Percentiles rank a stretch among this genome's conserved stretches.
These are phyloP conservation scores for Annulohypoxylon truncatum DNA, from an alignment of 2,329 filamentous ascomycete species.

Conservation along the genomic window DNA sequence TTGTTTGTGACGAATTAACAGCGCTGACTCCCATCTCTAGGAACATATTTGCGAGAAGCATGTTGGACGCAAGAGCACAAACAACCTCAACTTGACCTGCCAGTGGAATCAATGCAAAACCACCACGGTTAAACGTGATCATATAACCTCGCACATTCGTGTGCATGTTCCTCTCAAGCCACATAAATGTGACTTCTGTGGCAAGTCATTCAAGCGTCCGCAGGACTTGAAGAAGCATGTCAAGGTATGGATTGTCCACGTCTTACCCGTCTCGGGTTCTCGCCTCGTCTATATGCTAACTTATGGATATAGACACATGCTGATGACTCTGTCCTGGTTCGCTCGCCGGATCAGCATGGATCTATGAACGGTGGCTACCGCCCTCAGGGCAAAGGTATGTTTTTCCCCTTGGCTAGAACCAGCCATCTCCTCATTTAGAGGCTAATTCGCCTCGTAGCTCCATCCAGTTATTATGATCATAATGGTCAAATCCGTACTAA, in stretches of 20 bases:
- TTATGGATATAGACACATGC: slow-evolving; percentile 76
- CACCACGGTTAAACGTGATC: slow-evolving; percentile 97
- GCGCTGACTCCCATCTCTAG: slow-evolving; percentile 57
- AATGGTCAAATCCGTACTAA: slow-evolving; percentile 71
- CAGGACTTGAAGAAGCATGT: slow-evolving; percentile 99
- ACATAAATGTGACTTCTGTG: slow-evolving; percentile 98
- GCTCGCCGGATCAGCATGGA: slow-evolving; percentile 63
- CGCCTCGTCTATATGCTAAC: not conserved
- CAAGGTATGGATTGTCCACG: slow-evolving; percentile 66
- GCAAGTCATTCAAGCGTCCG: slow-evolving; percentile 98
- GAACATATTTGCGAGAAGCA: slow-evolving; percentile 98
- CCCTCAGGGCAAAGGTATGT: slow-evolving; percentile 65
- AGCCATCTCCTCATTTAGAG: slow-evolving; percentile 50
- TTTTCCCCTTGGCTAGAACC: slow-evolving; percentile 36
- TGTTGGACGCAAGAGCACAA: slow-evolving; percentile 98
- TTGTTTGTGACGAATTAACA: not conserved
- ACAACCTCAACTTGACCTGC: slow-evolving; percentile 97
- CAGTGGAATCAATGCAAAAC: slow-evolving; percentile 97
- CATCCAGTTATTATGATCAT: slow-evolving; percentile 73
- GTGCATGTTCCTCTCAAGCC: slow-evolving; percentile 99
- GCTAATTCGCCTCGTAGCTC: slow-evolving; percentile 61
- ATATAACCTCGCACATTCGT: slow-evolving; percentile 98
- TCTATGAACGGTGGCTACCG: slow-evolving; percentile 65
- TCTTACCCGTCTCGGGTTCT: too few relatives aligned
- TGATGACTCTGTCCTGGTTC: slow-evolving; percentile 84